Conservation (phyloP, 2,329 filamentous ascomycete genomes). For the Didymella lethalis region DNA sequence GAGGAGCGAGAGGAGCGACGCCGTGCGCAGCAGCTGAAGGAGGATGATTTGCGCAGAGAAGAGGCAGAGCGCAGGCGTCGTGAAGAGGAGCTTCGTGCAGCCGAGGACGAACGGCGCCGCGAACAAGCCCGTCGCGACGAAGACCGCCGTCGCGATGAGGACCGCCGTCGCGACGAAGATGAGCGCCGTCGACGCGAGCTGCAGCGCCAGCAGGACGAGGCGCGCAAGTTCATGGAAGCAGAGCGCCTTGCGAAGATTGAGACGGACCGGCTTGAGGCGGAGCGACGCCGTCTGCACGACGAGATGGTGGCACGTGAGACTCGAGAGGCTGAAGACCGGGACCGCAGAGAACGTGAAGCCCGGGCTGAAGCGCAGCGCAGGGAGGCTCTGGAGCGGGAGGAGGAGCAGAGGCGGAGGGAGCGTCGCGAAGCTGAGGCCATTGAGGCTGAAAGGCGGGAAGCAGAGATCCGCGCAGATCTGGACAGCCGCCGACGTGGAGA, state of each 20-base stretch:
- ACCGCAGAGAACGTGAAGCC: constrained; percentile 40
- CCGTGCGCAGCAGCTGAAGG: constrained; percentile 31
- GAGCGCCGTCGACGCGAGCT: constrained; percentile 33
- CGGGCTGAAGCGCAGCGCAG: constrained; percentile 41
- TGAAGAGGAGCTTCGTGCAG: constrained; percentile 22
- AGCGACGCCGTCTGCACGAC: constrained; percentile 38
- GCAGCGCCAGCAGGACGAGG: constrained; percentile 42
- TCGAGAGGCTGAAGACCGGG: constrained; percentile 39
- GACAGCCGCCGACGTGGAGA: constrained; percentile 40
- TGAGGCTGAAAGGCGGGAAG: constrained; percentile 40
- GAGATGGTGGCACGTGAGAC: constrained; percentile 40
- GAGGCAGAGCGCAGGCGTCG: constrained; percentile 29
- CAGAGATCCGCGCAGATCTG: constrained; percentile 38
- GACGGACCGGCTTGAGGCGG: constrained; percentile 35
- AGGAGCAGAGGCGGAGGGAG: constrained; percentile 38
- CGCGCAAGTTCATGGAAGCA: constrained; percentile 37
- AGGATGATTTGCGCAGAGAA: constrained; percentile 29
- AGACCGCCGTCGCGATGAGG: constrained; percentile 32
- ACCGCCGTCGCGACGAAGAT: constrained; percentile 31
- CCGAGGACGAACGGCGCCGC: constrained; percentile 32
- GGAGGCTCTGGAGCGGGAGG: constrained; percentile 39
- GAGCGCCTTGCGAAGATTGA: constrained; percentile 41
- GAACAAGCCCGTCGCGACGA: constrained; percentile 34
- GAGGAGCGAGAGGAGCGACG: constrained; percentile 41
- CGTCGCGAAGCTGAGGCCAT: constrained; percentile 38